These are phyloP conservation scores for Leucaena leucocephala DNA, from an alignment of 306 rosid species.

Conservation along the genomic window DNA sequence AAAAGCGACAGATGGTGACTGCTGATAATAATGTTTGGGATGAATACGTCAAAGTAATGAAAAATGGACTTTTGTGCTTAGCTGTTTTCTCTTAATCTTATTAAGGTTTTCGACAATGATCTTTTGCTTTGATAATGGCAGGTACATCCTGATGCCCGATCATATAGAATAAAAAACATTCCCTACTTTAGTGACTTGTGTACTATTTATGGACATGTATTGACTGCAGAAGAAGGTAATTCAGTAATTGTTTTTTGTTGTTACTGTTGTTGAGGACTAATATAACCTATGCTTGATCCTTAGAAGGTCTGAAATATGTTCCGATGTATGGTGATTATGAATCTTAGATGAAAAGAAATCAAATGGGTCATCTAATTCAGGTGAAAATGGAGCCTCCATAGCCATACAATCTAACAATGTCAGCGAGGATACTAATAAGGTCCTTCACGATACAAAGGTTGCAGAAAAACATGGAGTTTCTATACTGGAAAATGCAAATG, in stretches of 20 bases:
- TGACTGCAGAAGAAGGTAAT: slow-evolving; percentile 50
- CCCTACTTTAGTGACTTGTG: slow-evolving; percentile 62
- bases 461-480: slow-evolving; percentile 57
- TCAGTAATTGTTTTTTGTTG: slow-evolving; percentile 40
- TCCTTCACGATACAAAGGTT: slow-evolving; percentile 48
- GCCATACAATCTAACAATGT: slow-evolving; percentile 38
- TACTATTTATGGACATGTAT: slow-evolving; percentile 53
- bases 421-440: slow-evolving; percentile 39
- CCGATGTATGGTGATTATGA: slow-evolving; percentile 34
- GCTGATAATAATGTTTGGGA: slow-evolving; percentile 78
- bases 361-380: slow-evolving; percentile 43
- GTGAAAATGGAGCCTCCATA: slow-evolving; percentile 42
- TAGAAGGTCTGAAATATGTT: slow-evolving; percentile 29
- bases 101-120: slow-evolving; percentile 18
- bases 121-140: slow-evolving; percentile 37
- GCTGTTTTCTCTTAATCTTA: background rate
- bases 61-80: slow-evolving; percentile 1
- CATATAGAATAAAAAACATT: slow-evolving; percentile 65
- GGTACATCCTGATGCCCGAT: slow-evolving; percentile 61
- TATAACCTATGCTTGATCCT: slow-evolving; percentile 34
- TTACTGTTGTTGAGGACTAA: slow-evolving; percentile 9
- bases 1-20: slow-evolving; percentile 64
- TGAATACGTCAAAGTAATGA: slow-evolving; percentile 63
- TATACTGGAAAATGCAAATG: slow-evolving; percentile 36
- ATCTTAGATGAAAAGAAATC: slow-evolving; percentile 46